Base-by-base conservation (phyloP, 495 filamentous ascomycete species). In the Neurospora sp. region DNA sequence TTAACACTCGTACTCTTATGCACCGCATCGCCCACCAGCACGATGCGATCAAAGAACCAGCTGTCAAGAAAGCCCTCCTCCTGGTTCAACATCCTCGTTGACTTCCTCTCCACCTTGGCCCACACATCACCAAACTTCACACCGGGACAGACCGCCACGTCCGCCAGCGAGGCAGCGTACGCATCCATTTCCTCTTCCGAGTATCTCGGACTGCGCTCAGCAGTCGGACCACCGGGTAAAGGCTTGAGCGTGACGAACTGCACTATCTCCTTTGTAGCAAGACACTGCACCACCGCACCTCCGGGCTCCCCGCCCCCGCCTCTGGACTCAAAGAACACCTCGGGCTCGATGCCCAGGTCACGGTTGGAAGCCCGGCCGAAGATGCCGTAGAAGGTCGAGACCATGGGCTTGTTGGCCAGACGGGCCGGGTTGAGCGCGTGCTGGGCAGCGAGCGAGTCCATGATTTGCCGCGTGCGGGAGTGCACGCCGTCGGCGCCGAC, bases 401-500 rank as follows among this genome's bases (percentile, higher is more conserved):
- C 53, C 53, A 61, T 61, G 1, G 53, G 27, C 3, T 61, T 61
- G 3, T 61, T 61, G 3, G 14, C 53, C 27, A 61, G 3, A 1
- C 53, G 53, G 0, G 53, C 53, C 1, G 53, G 53, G 53, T 61
- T 61, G 53, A 61, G 53, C 1, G 53, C 53, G 14, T 65, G 53
- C 27, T 65, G 53, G 0, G 53, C 53, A 6, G 78, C 80, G 68
- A 81, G 73, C 7, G 76, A 72, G 76, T 82, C 81, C 73, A 88
- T 81, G 68, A 78, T 78, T 31, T 82, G 71, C 1, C 86, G 81
- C 4, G 82, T 79, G 7, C 78, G 75, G 40, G 81, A 84, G 72
- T 86, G 83, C 35, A 85, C 81, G 38, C 87, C 87, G 73, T 88
- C 87, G 17, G 82, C 83, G 10, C 87, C 87, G 37, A 89, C 76